phyloP scores from a whole-genome alignment of 2,329 filamentous ascomycete species.

The Periconia digitata region DNA sequence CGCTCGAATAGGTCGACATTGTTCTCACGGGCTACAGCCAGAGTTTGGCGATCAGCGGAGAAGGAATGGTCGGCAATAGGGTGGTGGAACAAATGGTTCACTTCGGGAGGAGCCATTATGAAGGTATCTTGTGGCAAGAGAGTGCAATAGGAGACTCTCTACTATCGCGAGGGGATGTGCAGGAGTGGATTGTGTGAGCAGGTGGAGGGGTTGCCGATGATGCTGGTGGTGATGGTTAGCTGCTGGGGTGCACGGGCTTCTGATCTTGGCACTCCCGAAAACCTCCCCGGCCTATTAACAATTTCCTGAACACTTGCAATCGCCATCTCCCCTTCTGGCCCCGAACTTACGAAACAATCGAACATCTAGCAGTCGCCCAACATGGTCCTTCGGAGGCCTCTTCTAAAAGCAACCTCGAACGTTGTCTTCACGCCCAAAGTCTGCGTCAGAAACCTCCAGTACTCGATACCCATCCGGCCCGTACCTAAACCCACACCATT shows the following conservation, averaged over 20 bases:
- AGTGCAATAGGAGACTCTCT: slow-evolving; percentile 92
- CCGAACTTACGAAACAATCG: too few relatives aligned
- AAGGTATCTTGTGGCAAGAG: neutral
- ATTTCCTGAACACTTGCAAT: too few relatives aligned
- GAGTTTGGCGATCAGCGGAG: slow-evolving; percentile 82
- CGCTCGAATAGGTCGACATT: slow-evolving; percentile 84
- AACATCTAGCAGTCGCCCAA: slow-evolving; percentile 13
- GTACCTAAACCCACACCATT: slow-evolving; percentile 78
- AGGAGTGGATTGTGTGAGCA: neutral
- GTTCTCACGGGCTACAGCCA: slow-evolving; percentile 90
- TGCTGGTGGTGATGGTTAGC: slow-evolving; percentile 12
- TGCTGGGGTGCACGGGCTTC: slow-evolving; percentile 14
- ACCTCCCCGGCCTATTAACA: slow-evolving; percentile 23
- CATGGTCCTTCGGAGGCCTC: slow-evolving; percentile 41
- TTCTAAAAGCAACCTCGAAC: slow-evolving; percentile 28
- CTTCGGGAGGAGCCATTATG: slow-evolving; percentile 81
- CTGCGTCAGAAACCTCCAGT: slow-evolving; percentile 41
- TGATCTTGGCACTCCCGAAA: slow-evolving; percentile 36
- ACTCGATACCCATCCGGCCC: slow-evolving; percentile 43
- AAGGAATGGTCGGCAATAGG: slow-evolving; percentile 98
- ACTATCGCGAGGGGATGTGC: slow-evolving; percentile 58
- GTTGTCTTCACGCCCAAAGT: slow-evolving; percentile 28
- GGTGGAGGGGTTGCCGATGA: slow-evolving; percentile 9
- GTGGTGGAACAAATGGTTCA: slow-evolving; percentile 94
- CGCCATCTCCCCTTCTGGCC: too few relatives aligned